These are phyloP conservation scores for Umbellularia californica DNA, from an alignment of 164 flowering plant genomes.

Conservation along the genomic window DNA sequence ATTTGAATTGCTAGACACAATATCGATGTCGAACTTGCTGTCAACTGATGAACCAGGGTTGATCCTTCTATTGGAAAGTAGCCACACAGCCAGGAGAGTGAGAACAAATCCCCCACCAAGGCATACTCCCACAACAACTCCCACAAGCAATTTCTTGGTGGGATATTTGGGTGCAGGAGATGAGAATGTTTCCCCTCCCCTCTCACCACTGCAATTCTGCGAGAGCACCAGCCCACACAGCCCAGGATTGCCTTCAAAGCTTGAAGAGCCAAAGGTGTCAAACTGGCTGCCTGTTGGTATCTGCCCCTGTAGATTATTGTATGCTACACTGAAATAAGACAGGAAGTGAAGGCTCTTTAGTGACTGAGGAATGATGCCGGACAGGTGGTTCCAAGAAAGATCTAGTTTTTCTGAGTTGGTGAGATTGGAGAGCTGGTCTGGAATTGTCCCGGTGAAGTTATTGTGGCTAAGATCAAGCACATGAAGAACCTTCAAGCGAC, in stretches of 20 bases:
- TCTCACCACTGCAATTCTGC: constrained; percentile 24
- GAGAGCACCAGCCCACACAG: constrained; percentile 30
- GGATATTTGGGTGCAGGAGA: not conserved
- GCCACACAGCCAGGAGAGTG: constrained; percentile 3
- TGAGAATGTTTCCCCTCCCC: not conserved
- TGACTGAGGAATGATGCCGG: constrained; percentile 60
- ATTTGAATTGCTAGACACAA: not conserved
- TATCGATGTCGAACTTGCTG: not conserved
- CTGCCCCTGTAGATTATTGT: constrained; percentile 54
- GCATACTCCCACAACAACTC: constrained; percentile 5
- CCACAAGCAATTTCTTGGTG: constrained; percentile 9
- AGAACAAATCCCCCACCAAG: constrained; percentile 10
- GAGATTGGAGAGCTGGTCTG: constrained; percentile 46
- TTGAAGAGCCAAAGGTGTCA: constrained; percentile 43
- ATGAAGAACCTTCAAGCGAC: constrained; percentile 43
- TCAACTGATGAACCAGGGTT: not conserved
- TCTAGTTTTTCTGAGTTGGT: constrained; percentile 49
- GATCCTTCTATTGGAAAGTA: constrained; percentile 11
- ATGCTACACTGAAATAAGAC: constrained; percentile 52
- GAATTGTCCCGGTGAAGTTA: constrained; percentile 49
- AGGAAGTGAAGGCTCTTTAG: constrained; percentile 47
- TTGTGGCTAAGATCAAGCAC: constrained; percentile 52
- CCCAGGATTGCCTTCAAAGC: constrained; percentile 51
- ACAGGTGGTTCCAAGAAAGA: constrained; percentile 44
- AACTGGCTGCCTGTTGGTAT: constrained; percentile 65